Conservation (phyloP, 192 early-diverging fungal species). For the Backusella sp. region DNA sequence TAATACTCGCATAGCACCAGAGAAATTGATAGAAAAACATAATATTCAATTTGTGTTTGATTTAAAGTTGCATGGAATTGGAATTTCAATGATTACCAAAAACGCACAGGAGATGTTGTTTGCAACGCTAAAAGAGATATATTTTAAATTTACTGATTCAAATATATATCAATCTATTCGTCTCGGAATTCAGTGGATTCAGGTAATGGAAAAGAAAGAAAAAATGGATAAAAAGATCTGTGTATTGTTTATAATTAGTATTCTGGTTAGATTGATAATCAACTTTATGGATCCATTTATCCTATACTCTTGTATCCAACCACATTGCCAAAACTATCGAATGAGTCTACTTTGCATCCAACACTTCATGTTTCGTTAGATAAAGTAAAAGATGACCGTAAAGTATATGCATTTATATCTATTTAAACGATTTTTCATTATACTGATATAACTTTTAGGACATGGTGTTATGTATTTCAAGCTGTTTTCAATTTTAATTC, state of each 20-base stretch:
- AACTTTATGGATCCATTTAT: conserved; percentile 68
- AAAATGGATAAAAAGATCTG: too few species aligned
- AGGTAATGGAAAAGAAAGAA: conserved; percentile 12
- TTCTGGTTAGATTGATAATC: conserved; percentile 76
- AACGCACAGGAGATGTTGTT: conserved; percentile 72
- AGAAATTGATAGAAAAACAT: neutral
- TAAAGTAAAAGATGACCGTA: conserved; percentile 71
- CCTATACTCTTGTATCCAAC: conserved; percentile 88
- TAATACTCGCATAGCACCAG: neutral
- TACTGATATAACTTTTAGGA: conserved; percentile 21
- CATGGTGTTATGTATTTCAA: conserved; percentile 88
- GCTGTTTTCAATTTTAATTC: conserved; percentile 74
- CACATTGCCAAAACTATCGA: conserved; percentile 58
- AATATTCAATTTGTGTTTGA: conserved; percentile 46
- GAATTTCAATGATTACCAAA: conserved; percentile 72
- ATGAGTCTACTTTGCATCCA: conserved; percentile 41
- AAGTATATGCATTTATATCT: neutral
- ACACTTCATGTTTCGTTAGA: conserved; percentile 64
- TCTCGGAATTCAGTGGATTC: conserved; percentile 75
- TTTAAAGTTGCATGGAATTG: conserved; percentile 70
- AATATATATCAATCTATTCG: conserved; percentile 62
- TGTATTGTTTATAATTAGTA: neutral
- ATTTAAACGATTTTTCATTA: neutral
- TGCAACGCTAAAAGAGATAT: conserved; percentile 65
- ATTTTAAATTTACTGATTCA: conserved; percentile 66